Conservation (phyloP, 2,329 filamentous ascomycete species). For the Aspergillus intermedius region DNA sequence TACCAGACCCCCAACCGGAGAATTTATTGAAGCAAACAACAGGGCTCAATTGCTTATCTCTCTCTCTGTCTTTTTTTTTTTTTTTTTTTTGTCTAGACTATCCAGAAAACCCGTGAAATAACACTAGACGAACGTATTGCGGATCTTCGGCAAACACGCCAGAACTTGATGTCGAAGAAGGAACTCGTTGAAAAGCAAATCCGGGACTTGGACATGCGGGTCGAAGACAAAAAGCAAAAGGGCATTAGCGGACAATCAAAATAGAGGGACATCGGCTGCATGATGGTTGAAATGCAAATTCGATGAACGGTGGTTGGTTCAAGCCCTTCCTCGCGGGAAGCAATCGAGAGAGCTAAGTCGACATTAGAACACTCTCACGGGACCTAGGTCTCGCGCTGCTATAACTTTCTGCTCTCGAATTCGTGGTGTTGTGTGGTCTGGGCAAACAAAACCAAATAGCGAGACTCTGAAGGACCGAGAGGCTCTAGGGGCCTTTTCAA, state of each 20-base stretch:
- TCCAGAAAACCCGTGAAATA: constrained; percentile 44
- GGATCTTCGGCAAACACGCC: constrained; percentile 46
- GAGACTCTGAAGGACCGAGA: background rate
- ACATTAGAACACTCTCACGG: background rate
- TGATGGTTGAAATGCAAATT: constrained; percentile 5
- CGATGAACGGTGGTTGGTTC: too few species aligned
- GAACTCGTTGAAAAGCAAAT: constrained; percentile 53
- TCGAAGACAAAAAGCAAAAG: constrained; percentile 34
- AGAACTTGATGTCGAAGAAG: constrained; percentile 47
- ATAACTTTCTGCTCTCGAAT: background rate
- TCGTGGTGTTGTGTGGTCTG: background rate
- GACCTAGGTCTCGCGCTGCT: background rate
- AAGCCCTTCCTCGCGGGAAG: too few species aligned
- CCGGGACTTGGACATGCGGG: constrained; percentile 41
- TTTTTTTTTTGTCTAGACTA: constrained; percentile 25
- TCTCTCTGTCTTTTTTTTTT: too few species aligned
- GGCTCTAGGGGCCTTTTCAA: background rate
- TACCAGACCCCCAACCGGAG: background rate
- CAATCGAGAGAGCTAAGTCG: background rate
- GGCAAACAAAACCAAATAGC: background rate
- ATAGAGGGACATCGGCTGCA: constrained; percentile 1
- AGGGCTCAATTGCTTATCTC: background rate
- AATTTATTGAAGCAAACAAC: background rate
- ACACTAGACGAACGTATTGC: constrained; percentile 50
- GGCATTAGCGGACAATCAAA: constrained; percentile 8